Conservation (phyloP, 163 green algal species). For the Chlorella variabilis region DNA sequence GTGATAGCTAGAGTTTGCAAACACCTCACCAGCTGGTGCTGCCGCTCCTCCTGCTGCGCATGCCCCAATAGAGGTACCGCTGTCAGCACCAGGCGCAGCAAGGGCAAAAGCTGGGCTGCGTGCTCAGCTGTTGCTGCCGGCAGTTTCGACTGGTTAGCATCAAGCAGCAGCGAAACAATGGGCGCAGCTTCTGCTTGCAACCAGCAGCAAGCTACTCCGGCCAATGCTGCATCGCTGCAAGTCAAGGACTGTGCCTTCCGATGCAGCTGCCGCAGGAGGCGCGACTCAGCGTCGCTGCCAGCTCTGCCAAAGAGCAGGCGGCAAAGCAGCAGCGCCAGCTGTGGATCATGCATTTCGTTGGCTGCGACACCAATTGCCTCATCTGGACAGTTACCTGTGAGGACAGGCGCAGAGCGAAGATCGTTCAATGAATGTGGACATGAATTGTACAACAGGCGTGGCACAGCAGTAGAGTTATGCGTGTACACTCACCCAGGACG, state of each 20-base stretch:
- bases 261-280: slow-evolving; percentile 21
- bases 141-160: background rate
- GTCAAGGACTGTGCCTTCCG: background rate
- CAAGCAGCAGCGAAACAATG: slow-evolving; percentile 21
- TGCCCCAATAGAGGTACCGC: background rate
- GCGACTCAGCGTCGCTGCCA: background rate
- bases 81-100: slow-evolving; percentile 20
- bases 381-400: slow-evolving; percentile 39
- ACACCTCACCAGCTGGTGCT: background rate
- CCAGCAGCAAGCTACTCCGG: slow-evolving; percentile 34
- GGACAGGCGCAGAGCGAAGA: too few relatives aligned
- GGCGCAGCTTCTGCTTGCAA: slow-evolving; percentile 48
- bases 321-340: slow-evolving; percentile 80
- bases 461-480: background rate
- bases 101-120: slow-evolving; percentile 20
- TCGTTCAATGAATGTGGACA: too few relatives aligned
- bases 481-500: slow-evolving; percentile 67
- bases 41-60: background rate
- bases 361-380: slow-evolving; percentile 73
- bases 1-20: background rate
- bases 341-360: slow-evolving; percentile 71
- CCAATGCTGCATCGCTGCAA: background rate
- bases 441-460: too few relatives aligned
- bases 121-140: slow-evolving; percentile 8
- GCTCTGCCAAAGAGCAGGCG: slow-evolving; percentile 57